These are phyloP conservation scores for Calvatia gigantea DNA, from an alignment of 768 basidiomycete species.

Conservation along the genomic window DNA sequence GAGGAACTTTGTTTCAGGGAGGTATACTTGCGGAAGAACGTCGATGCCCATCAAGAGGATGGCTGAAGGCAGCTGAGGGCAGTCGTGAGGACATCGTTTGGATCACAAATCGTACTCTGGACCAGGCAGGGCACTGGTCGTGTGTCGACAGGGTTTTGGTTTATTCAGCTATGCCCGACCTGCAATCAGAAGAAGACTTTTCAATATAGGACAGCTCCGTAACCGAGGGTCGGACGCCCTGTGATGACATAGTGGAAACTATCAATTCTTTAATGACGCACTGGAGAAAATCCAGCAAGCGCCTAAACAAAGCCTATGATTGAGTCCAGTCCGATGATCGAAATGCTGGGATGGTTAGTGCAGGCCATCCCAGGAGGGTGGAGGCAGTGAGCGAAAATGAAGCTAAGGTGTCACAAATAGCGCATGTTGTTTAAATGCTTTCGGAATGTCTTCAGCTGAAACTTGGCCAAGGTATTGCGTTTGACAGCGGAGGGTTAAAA, in stretches of 20 bases:
- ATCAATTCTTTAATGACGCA: background rate
- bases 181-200: slow-evolving; percentile 2
- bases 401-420: background rate
- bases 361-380: background rate
- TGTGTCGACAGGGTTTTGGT: background rate
- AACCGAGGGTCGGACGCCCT: slow-evolving; percentile 5
- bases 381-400: background rate
- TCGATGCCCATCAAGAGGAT: background rate
- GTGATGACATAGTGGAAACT: slow-evolving; percentile 5
- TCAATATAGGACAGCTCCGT: background rate
- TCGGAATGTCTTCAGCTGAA: too few relatives aligned
- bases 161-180: background rate
- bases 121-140: background rate
- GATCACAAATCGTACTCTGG: slow-evolving; percentile 4
- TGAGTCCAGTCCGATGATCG: too few relatives aligned
- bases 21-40: background rate
- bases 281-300: background rate
- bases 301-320: background rate
- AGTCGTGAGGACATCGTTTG: background rate
- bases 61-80: background rate
- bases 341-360: too few relatives aligned
- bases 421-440: background rate
- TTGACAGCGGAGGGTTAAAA: too few relatives aligned
- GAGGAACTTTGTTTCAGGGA: background rate
- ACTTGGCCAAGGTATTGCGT: too few relatives aligned